A percentile compares a stretch with the other conserved stretches of the same genome.
phyloP scores from a whole-genome alignment of 306 rosid species.

The Comarum palustre region DNA sequence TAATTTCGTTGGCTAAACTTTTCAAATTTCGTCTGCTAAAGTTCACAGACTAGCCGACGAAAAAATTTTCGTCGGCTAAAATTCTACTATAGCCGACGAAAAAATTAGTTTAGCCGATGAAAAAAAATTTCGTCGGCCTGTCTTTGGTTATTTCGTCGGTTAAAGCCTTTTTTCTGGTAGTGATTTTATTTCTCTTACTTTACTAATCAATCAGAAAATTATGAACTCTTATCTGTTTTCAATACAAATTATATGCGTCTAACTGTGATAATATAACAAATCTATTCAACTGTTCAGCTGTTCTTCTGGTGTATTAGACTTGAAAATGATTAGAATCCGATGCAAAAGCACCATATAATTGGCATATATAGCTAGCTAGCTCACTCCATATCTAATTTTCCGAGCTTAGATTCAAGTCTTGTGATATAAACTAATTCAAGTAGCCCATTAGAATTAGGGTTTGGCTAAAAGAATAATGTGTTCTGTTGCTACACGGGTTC shows the following conservation, averaged over 20 bases:
- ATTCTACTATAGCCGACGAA: no score
- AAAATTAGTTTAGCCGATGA: no score
- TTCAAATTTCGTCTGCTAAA: no score
- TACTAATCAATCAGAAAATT: background rate
- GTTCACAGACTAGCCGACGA: no score
- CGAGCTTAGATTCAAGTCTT: background rate
- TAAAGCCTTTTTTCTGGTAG: no score
- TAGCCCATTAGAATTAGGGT: slow-evolving; percentile 2
- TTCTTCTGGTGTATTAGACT: background rate
- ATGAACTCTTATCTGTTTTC: background rate
- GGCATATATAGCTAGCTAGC: background rate
- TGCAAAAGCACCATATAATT: background rate
- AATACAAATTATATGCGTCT: background rate
- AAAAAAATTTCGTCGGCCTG: no score
- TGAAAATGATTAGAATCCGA: background rate
- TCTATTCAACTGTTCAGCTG: background rate
- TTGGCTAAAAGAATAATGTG: background rate
- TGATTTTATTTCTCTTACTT: no score
- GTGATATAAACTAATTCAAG: background rate
- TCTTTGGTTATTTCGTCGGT: no score
- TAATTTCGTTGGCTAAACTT: no score
- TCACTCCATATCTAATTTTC: background rate
- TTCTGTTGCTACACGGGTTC: slow-evolving; percentile 13
- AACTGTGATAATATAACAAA: background rate
- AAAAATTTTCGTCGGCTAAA: no score